Percentiles rank a stretch among this genome's conserved stretches.
Conservation (phyloP, 2,329 filamentous ascomycete species). For the Cyphellophora europaea region DNA sequence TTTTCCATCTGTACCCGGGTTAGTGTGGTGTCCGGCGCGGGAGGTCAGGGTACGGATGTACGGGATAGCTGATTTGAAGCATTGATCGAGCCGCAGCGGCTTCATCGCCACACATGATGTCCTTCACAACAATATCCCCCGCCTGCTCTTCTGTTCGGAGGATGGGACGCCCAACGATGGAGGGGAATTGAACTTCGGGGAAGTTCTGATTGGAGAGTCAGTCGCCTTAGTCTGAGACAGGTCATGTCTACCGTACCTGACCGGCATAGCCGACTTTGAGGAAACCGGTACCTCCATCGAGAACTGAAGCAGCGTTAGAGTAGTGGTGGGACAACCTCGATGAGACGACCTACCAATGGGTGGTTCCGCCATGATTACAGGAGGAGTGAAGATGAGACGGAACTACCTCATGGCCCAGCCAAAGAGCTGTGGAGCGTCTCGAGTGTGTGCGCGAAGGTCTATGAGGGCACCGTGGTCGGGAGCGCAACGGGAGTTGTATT, state of each 20-base stretch:
- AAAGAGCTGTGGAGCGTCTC: too few relatives aligned
- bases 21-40: not conserved
- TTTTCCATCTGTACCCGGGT: constrained; percentile 72
- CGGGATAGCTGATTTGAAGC: constrained; percentile 95
- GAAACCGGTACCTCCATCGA: constrained; percentile 99
- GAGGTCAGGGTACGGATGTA: constrained; percentile 30
- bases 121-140: constrained; percentile 70
- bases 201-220: constrained; percentile 62
- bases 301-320: too few relatives aligned
- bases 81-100: constrained; percentile 90
- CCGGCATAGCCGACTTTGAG: constrained; percentile 98
- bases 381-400: constrained; percentile 1
- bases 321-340: too few relatives aligned
- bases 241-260: constrained; percentile 46
- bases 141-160: constrained; percentile 88
- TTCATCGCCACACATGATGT: constrained; percentile 99
- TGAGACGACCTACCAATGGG: constrained; percentile 41
- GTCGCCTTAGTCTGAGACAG: not conserved
- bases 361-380: constrained; percentile 35
- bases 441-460: too few relatives aligned
- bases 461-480: too few relatives aligned
- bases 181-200: constrained; percentile 96
- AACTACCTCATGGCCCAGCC: constrained; percentile 1
- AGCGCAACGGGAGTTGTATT: too few relatives aligned
- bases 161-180: constrained; percentile 95